These are phyloP conservation scores for Nidula niveotomentosa DNA, from an alignment of 1,284 basidiomycete species.

Conservation along the genomic window DNA sequence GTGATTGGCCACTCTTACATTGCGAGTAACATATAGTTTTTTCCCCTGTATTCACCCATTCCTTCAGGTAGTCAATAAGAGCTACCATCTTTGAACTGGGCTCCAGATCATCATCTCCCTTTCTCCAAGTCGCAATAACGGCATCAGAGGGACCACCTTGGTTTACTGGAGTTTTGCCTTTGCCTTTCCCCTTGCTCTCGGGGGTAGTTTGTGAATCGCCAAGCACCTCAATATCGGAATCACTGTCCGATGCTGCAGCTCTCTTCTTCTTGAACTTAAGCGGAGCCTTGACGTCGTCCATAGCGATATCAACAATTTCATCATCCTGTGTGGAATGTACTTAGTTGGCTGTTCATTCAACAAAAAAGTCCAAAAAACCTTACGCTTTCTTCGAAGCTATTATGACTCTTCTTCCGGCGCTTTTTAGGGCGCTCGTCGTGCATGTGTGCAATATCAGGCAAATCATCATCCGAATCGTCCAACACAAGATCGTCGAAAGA, in stretches of 20 bases:
- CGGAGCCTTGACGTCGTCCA: constrained; percentile 19
- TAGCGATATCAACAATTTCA: constrained; percentile 18
- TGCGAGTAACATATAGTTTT: constrained; percentile 73
- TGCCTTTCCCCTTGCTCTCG: constrained; percentile 11
- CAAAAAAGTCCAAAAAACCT: neutral
- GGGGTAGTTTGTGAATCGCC: constrained; percentile 2
- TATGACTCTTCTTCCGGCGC: neutral
- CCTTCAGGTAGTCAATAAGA: constrained; percentile 49
- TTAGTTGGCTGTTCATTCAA: neutral
- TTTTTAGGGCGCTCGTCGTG: constrained; percentile 23
- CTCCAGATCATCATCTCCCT: constrained; percentile 58
- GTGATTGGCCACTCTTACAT: constrained; percentile 38
- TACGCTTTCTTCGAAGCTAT: too few relatives aligned
- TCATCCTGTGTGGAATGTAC: constrained; percentile 6
- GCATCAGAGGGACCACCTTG: constrained; percentile 34
- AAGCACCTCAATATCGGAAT: constrained; percentile 23
- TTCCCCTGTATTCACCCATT: constrained; percentile 62
- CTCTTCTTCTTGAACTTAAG: constrained; percentile 7
- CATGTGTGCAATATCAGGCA: constrained; percentile 43
- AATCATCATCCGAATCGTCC: constrained; percentile 44
- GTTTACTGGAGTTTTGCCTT: neutral
- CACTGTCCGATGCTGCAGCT: constrained; percentile 15
- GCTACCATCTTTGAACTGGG: constrained; percentile 70
- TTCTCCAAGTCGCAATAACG: constrained; percentile 48
- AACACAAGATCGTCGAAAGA: constrained; percentile 24